These are phyloP conservation scores for Penicillium sp. DNA, from an alignment of 2,329 filamentous ascomycete species.

Conservation along the genomic window DNA sequence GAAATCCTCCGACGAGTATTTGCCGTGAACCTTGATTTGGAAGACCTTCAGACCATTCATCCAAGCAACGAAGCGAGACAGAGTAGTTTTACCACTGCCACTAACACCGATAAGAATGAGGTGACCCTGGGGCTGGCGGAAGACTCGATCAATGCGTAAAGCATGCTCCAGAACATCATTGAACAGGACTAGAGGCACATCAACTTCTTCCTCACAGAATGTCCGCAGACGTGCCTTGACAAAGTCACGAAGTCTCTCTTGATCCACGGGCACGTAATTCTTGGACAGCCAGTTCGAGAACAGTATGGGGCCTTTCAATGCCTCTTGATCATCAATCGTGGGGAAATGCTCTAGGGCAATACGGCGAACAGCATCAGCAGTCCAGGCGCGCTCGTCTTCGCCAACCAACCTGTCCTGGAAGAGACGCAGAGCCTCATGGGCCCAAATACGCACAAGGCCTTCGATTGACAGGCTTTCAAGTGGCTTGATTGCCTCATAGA, in stretches of 20 bases:
- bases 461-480: constrained; percentile 85
- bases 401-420: constrained; percentile 97
- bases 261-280: constrained; percentile 95
- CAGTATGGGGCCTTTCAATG: constrained; percentile 86
- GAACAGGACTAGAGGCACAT: constrained; percentile 97
- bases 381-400: constrained; percentile 94
- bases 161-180: constrained; percentile 99
- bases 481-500: constrained; percentile 94
- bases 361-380: constrained; percentile 77
- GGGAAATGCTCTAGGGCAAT: constrained; percentile 93
- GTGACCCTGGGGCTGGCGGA: constrained; percentile 96
- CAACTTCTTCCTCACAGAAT: constrained; percentile 99
- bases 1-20: constrained; percentile 97
- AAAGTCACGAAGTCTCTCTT: constrained; percentile 92
- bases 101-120: constrained; percentile 98
- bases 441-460: constrained; percentile 94
- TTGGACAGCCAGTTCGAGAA: constrained; percentile 99
- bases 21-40: constrained; percentile 99
- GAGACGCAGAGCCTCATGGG: constrained; percentile 89
- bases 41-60: constrained; percentile 99
- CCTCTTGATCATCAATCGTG: constrained; percentile 85
- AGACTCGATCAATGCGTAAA: constrained; percentile 95
- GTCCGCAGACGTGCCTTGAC: constrained; percentile 96
- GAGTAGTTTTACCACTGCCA: constrained; percentile 95
- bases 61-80: constrained; percentile 98